phyloP scores from a whole-genome alignment of 2,329 filamentous ascomycete species.

The Penicillium digitatum region DNA sequence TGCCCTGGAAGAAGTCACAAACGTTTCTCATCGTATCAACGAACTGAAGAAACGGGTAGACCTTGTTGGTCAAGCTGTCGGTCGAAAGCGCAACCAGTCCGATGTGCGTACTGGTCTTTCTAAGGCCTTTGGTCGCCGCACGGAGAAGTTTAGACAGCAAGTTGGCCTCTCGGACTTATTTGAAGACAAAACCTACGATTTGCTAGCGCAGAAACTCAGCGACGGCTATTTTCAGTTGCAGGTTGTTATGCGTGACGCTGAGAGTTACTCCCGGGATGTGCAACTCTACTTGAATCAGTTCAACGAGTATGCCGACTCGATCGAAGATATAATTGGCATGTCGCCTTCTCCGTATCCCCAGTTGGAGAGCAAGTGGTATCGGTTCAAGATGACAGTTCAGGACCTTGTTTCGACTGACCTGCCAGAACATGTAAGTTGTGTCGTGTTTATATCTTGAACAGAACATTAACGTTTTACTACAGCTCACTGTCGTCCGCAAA shows the following conservation, averaged over 20 bases:
- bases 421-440: constrained; percentile 66
- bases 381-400: constrained; percentile 79
- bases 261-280: constrained; percentile 81
- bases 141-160: constrained; percentile 76
- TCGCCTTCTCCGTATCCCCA: constrained; percentile 71
- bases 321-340: constrained; percentile 74
- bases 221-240: constrained; percentile 91
- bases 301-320: constrained; percentile 71
- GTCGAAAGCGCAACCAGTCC: constrained; percentile 80
- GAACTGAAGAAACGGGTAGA: constrained; percentile 93
- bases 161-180: constrained; percentile 61
- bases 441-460: neutral
- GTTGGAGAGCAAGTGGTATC: constrained; percentile 89
- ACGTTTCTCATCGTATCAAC: constrained; percentile 69
- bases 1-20: constrained; percentile 66
- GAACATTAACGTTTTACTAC: constrained; percentile 1
- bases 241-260: constrained; percentile 88
- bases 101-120: constrained; percentile 80
- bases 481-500: constrained; percentile 66
- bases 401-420: constrained; percentile 80
- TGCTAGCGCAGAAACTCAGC: constrained; percentile 78
- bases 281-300: constrained; percentile 77
- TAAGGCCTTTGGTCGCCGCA: constrained; percentile 83
- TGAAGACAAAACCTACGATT: constrained; percentile 77
- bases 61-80: constrained; percentile 82